These are phyloP conservation scores for Calonectria pteridis DNA, from an alignment of 2,329 filamentous ascomycete species.

Conservation along the genomic window DNA sequence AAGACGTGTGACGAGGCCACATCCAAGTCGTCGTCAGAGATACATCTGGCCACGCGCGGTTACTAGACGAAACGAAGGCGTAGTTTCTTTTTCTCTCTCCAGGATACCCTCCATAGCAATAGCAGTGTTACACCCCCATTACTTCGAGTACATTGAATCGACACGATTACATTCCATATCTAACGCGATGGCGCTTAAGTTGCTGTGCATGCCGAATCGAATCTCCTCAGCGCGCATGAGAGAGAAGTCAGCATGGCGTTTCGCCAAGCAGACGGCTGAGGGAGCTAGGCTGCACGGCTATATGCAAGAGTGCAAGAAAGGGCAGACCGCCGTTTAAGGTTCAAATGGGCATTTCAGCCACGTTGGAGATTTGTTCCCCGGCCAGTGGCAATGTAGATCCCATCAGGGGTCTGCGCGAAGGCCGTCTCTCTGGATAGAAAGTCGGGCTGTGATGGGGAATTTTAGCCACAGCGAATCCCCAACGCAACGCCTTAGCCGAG, in stretches of 20 bases:
- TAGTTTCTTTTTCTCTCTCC: background rate
- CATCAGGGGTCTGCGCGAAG: background rate
- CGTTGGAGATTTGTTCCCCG: background rate
- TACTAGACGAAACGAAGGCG: constrained; percentile 25
- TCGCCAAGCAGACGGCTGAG: background rate
- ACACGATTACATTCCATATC: background rate
- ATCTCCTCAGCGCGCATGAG: background rate
- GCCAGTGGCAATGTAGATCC: constrained; percentile 5
- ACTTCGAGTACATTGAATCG: background rate
- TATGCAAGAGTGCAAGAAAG: background rate
- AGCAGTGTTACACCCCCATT: background rate
- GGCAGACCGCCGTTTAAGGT: background rate
- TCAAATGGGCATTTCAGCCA: background rate
- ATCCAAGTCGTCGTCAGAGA: constrained; percentile 44
- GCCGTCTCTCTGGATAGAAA: background rate
- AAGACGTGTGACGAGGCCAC: constrained; percentile 31
- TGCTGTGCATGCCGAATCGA: background rate
- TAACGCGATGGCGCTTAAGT: background rate
- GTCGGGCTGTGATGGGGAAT: background rate
- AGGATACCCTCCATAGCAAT: background rate
- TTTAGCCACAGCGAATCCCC: background rate
- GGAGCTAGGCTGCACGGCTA: background rate
- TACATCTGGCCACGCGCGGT: constrained; percentile 40
- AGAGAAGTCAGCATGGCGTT: background rate
- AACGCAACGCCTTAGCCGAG: background rate